Base-by-base conservation (phyloP, 2,329 filamentous ascomycete genomes). In the Diaporthe citrichinensis region DNA sequence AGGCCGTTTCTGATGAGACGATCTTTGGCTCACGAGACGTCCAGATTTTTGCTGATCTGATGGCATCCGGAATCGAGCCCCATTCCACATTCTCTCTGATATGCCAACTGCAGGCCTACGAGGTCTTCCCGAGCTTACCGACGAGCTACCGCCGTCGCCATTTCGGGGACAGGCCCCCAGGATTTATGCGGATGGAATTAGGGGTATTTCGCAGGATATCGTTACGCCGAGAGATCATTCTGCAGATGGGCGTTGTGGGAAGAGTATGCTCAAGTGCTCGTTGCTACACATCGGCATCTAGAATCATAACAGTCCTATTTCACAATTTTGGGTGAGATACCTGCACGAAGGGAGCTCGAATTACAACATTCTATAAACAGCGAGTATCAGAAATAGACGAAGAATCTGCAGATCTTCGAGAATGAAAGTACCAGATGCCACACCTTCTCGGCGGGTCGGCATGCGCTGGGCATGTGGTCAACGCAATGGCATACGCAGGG, bases 401-500 rank as follows among this genome's bases (percentile, higher is more conserved):
- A 7, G 15, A 23, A 20, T 17, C 4, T n/a, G 28, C 20, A 46
- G 20, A 28, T 44, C 6, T 34, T 25, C 23, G 10, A 25, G 14
- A 20, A 39, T 25, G 9, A 4, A 53, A 36, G 62, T 17, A n/a
- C 20, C 25, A 31, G 20, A 20, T 10, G 23, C 12, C n/a, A 28
- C 8, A 25, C 8, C 62, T 8, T 53, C 46, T 44, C 59, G 59
- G 39, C 39, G 15, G 39, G 59, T 28, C 59, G 39, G 62, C 46
- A 39, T 3, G 31, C 46, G 53, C n/a, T 17, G 25, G 25, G 55
- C 12, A 58, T 39, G n/a, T 69, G 65, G n/a, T 55, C 34, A 69
- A 69, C 34, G 65, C 65, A 69, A 41, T 23, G 14, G 46, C 34
- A 41, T 69, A 41, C 65, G 71, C 57, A 39, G 53, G 12, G 25